Conservation (phyloP, 306 rosid species). For the Cucurbita pepo region DNA sequence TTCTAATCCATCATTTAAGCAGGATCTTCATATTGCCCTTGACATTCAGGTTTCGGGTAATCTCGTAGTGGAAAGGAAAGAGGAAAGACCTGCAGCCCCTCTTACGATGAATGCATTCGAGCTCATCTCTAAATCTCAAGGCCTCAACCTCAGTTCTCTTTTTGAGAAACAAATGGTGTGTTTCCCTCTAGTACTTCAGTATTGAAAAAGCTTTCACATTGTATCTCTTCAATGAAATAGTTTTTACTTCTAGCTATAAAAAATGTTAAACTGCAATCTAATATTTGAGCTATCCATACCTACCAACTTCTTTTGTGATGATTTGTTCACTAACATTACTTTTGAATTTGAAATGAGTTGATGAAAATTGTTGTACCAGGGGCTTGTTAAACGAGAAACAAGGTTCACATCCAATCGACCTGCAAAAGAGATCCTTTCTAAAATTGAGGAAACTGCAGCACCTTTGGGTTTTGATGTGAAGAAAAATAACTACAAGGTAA, state of each 20-base stretch:
- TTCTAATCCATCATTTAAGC: not conserved
- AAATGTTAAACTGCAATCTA: not conserved
- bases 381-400: conserved; percentile 72
- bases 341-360: not conserved
- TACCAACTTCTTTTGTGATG: not conserved
- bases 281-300: not conserved
- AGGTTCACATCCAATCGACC: conserved; percentile 84
- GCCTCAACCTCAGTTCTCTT: conserved; percentile 76
- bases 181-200: not conserved
- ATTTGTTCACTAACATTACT: not conserved
- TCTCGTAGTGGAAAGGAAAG: conserved; percentile 71
- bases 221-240: not conserved
- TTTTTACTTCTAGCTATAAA: not conserved
- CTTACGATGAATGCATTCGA: conserved; percentile 90
- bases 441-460: conserved; percentile 66
- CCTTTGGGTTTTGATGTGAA: conserved; percentile 90
- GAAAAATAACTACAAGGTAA: conserved; percentile 84
- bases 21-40: not conserved
- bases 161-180: conserved; percentile 93
- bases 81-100: conserved; percentile 41
- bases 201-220: not conserved
- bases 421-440: conserved; percentile 75
- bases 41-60: conserved; percentile 37
- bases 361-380: conserved; percentile 25
- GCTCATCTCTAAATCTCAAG: conserved; percentile 87